A percentile compares a stretch with the other conserved stretches of the same genome.
These are phyloP conservation scores for Pholiota molesta DNA, from an alignment of 768 basidiomycete species.

Conservation along the genomic window DNA sequence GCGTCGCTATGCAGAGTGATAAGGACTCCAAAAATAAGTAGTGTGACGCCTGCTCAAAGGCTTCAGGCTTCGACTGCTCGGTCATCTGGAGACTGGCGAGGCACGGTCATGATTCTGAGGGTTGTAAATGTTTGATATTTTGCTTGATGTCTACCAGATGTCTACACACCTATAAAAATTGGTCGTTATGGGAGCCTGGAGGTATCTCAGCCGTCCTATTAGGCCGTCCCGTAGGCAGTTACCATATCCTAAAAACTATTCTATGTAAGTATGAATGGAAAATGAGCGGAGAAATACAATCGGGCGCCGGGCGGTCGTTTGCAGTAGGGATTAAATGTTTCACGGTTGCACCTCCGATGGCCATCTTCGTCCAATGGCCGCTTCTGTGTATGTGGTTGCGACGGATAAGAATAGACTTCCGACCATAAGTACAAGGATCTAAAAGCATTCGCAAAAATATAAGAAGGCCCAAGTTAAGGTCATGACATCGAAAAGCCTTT, in stretches of 20 bases:
- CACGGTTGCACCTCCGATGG: background rate
- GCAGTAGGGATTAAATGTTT: background rate
- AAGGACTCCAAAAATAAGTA: background rate
- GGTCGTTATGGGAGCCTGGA: conserved; percentile 3
- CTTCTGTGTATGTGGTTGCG: background rate
- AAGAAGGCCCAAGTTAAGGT: background rate
- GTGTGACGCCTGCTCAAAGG: background rate
- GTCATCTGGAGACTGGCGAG: too few species aligned
- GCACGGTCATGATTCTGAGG: background rate
- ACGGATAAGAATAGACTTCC: background rate
- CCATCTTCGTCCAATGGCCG: background rate
- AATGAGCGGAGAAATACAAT: background rate
- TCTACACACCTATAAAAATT: conserved; percentile 5
- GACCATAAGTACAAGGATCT: background rate
- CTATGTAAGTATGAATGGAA: background rate
- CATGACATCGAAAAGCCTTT: background rate
- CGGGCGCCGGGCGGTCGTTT: background rate
- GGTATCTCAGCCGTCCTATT: background rate
- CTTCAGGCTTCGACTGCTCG: too few species aligned
- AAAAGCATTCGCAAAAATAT: background rate
- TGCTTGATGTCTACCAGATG: conserved; percentile 2
- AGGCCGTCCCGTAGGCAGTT: background rate
- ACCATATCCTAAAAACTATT: background rate
- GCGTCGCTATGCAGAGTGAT: conserved; percentile 7
- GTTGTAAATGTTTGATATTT: conserved; percentile 1